Conservation (phyloP, 2,329 filamentous ascomycete species). For the Fusarium nygamai region DNA sequence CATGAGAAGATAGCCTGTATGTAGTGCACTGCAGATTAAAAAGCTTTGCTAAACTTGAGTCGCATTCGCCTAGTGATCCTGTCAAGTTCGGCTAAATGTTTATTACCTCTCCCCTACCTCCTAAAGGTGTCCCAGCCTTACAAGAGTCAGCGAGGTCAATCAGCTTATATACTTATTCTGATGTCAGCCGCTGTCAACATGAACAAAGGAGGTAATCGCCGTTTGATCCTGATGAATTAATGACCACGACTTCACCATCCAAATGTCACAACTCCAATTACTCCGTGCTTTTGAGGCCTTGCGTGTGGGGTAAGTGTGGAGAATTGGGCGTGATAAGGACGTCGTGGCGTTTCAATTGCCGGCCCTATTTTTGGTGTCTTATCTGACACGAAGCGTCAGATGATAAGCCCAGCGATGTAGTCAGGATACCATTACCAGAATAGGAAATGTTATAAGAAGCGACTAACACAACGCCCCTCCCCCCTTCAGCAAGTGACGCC, state of each 20-base stretch:
- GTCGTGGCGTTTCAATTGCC: not conserved
- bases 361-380: not conserved
- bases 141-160: not conserved
- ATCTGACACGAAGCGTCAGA: not conserved
- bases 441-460: not conserved
- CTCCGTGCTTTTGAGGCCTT: too few relatives aligned
- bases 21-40: too few relatives aligned
- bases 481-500: not conserved
- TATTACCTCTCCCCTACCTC: too few relatives aligned
- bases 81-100: not conserved
- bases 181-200: too few relatives aligned
- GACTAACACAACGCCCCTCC: not conserved
- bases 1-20: not conserved
- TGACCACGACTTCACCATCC: not conserved
- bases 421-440: not conserved
- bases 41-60: fast-evolving
- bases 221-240: not conserved
- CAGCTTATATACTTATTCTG: too few relatives aligned
- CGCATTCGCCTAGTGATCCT: fast-evolving
- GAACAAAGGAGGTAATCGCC: not conserved
- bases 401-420: not conserved
- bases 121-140: fast-evolving
- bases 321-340: not conserved
- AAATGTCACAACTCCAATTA: too few relatives aligned
- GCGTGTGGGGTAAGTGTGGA: not conserved